Evolutionary conservation across 2,329 filamentous ascomycete genomes (phyloP).

Genomic region (Conoideocrella luteorostrata): DNA sequence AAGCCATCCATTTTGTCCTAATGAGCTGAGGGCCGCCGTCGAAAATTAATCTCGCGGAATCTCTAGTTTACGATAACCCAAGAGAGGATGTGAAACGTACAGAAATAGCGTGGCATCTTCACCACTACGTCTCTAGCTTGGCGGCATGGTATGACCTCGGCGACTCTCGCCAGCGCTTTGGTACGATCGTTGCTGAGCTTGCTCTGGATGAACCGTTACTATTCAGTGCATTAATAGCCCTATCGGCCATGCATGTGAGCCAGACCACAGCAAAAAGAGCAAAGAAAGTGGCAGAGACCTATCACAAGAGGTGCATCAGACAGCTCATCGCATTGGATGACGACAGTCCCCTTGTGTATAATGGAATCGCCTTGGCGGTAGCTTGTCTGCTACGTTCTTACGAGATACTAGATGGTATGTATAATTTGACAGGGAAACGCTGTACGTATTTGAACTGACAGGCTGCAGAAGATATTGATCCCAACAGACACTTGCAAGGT

Average conservation of each 20-base stretch:
- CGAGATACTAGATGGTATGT: slow-evolving; percentile 37
- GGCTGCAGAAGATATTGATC: slow-evolving; percentile 28
- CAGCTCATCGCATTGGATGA: slow-evolving; percentile 30
- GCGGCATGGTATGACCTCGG: slow-evolving; percentile 43
- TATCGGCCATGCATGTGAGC: slow-evolving; percentile 35
- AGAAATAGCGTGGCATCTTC: slow-evolving; percentile 29
- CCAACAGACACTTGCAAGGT: slow-evolving; percentile 39
- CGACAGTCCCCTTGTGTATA: slow-evolving; percentile 21
- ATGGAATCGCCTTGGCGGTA: slow-evolving; percentile 33
- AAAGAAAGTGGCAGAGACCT: slow-evolving; percentile 26
- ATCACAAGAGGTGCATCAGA: slow-evolving; percentile 34
- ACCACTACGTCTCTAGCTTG: slow-evolving; percentile 31
- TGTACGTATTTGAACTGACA: neutral
- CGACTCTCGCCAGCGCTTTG: slow-evolving; percentile 30
- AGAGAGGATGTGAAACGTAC: slow-evolving; percentile 21
- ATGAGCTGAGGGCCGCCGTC: too few species aligned
- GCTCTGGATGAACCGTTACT: slow-evolving; percentile 34
- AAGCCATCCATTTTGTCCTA: slow-evolving; percentile 8
- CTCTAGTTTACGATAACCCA: slow-evolving; percentile 16
- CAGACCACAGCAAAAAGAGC: slow-evolving; percentile 18
- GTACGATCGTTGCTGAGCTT: slow-evolving; percentile 24
- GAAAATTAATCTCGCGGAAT: slow-evolving; percentile 2
- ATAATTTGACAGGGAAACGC: neutral
- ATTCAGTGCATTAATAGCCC: slow-evolving; percentile 37
- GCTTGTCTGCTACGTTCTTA: slow-evolving; percentile 42